Evolutionary conservation across 768 basidiomycete genomes (phyloP), one percentile per base, ranked within the genome.

Genomic region (Boletus sp.): DNA sequence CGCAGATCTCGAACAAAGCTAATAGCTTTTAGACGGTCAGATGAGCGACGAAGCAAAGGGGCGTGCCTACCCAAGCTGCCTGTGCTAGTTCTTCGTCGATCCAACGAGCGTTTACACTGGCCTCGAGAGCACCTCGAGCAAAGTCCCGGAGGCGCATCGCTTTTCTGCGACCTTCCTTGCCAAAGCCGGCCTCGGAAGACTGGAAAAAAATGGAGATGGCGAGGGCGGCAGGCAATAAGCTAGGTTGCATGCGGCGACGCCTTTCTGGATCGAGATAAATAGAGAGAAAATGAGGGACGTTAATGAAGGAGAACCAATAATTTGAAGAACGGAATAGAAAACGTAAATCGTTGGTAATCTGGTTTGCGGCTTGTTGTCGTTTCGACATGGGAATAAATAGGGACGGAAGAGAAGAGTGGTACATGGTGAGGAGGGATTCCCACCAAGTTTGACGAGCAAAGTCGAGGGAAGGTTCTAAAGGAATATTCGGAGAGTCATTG

Each of bases 371-470:
- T 10, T 67, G 60, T 36, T 81, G 79, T 28, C 85, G 81, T 65
- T 82, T 73, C 18, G 76, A 67, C 12, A 69, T 72, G 20, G 82
- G 64, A 32, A 64, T 56, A 55, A 72, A 71, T 45, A 66, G 68
- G 55, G 67, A 71, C 29, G 60, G 60, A n/a, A 71, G 64, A 17
- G 76, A 76, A 17, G 54, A 60, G 47, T 53, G 59, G 67, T 90
- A 90, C 30, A 86, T 65, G 40, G 75, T 73, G 36, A 89, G 71
- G 17, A 91, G 76, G 5, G 80, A 83, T 65, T 90, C 90, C 85
- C 87, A 92, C 90, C 90, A 90, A 24, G 83, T 84, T 73, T 87
- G 84, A 49, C 87, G 86, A 17, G 78, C 75, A 69, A 88, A 89
- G 47, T 80, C 77, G 37, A 88, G 72, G 9, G 87, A 86, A 7